phyloP scores from a whole-genome alignment of 768 basidiomycete species.

The Lentinus brumalis region DNA sequence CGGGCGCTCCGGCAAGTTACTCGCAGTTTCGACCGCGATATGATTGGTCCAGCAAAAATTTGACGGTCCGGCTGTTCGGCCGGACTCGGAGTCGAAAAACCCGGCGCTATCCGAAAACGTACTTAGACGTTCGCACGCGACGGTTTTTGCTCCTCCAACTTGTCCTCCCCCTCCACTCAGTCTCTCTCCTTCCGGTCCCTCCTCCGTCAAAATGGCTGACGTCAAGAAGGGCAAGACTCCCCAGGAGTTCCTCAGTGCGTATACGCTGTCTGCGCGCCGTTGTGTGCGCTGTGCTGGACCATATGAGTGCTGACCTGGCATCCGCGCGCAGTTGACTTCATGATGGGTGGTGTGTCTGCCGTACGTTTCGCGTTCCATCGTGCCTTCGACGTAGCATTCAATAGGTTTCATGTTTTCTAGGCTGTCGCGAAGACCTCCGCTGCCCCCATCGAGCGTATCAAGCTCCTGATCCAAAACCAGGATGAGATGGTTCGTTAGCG shows the following conservation, averaged over 20 bases:
- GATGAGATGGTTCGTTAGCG: slow-evolving; percentile 87
- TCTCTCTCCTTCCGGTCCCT: slow-evolving; percentile 39
- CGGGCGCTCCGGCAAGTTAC: background rate
- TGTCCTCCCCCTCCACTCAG: slow-evolving; percentile 53
- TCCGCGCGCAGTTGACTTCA: slow-evolving; percentile 71
- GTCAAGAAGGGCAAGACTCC: slow-evolving; percentile 84
- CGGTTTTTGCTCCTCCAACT: slow-evolving; percentile 42
- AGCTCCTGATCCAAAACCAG: slow-evolving; percentile 98
- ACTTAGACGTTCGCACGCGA: slow-evolving; percentile 29
- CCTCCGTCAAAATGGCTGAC: slow-evolving; percentile 75
- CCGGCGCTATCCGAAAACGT: slow-evolving; percentile 27
- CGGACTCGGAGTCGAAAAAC: slow-evolving; percentile 15
- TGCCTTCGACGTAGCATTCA: slow-evolving; percentile 19
- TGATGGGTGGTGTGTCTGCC: slow-evolving; percentile 96
- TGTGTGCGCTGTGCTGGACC: slow-evolving; percentile 5
- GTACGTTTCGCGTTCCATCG: slow-evolving; percentile 45
- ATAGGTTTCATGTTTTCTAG: slow-evolving; percentile 41
- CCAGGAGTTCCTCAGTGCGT: slow-evolving; percentile 85
- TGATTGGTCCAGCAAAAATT: slow-evolving; percentile 20
- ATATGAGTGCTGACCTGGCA: slow-evolving; percentile 36
- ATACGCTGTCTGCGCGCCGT: slow-evolving; percentile 12
- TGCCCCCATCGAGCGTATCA: slow-evolving; percentile 99
- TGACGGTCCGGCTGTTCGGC: slow-evolving; percentile 17
- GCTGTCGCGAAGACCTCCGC: slow-evolving; percentile 99
- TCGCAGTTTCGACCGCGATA: background rate